Evolutionary conservation across 2,329 filamentous ascomycete genomes (phyloP).

Genomic region (Parastagonospora nodorum): DNA sequence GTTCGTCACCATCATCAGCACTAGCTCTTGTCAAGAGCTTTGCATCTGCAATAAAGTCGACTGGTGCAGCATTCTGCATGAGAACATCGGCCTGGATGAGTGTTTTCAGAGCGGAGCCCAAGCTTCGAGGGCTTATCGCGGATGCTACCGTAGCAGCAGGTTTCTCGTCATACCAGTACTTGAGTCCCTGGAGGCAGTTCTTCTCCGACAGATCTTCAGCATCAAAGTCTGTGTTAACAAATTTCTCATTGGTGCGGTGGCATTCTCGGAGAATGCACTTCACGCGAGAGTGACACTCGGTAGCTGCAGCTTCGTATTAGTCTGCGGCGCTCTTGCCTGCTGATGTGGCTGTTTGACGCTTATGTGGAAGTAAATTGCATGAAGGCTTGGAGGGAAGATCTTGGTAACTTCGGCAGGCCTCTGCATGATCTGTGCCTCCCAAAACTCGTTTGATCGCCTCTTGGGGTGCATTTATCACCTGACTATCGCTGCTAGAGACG

Average conservation of each 20-base stretch:
- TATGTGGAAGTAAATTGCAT: constrained; percentile 53
- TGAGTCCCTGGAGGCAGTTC: constrained; percentile 39
- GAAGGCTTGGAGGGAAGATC: constrained; percentile 69
- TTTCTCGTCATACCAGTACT: constrained; percentile 49
- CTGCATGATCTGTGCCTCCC: constrained; percentile 69
- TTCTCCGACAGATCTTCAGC: constrained; percentile 70
- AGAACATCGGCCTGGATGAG: constrained; percentile 30
- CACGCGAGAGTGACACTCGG: constrained; percentile 67
- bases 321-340: constrained; percentile 65
- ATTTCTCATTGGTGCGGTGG: constrained; percentile 79
- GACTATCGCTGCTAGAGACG: constrained; percentile 20
- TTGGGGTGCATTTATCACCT: constrained; percentile 56
- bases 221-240: constrained; percentile 81
- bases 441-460: constrained; percentile 73
- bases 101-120: constrained; percentile 32
- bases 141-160: constrained; percentile 55
- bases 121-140: constrained; percentile 11
- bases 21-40: constrained; percentile 55
- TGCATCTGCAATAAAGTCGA: constrained; percentile 59
- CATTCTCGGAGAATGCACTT: constrained; percentile 65
- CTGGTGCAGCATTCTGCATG: constrained; percentile 14
- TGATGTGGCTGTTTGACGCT: constrained; percentile 54
- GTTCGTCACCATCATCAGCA: constrained; percentile 19
- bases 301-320: constrained; percentile 73
- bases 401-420: constrained; percentile 73